A percentile compares a stretch with the other conserved stretches of the same genome.
These are phyloP conservation scores for Viola pubescens DNA, from an alignment of 441 rosid species.

Conservation along the genomic window DNA sequence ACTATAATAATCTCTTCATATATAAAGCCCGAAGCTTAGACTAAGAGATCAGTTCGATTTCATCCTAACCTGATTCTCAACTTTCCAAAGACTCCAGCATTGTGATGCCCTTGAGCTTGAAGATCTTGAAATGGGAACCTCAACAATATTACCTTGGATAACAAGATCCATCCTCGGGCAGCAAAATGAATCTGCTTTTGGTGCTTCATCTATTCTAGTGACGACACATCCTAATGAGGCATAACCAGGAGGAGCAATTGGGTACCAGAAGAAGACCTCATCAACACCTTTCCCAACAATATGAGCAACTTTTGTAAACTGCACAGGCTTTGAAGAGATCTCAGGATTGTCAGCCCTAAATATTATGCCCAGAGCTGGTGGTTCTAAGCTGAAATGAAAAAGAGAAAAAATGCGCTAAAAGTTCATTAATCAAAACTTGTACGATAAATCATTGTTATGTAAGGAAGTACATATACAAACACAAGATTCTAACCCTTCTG, in stretches of 20 bases:
- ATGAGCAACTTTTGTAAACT: conserved; percentile 82
- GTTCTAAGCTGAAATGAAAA: conserved; percentile 63
- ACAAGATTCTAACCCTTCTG: conserved; percentile 70
- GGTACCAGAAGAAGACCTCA: conserved; percentile 95
- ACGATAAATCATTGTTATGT: not conserved
- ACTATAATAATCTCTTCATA: no score
- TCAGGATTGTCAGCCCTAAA: conserved; percentile 76
- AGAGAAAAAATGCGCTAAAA: conserved; percentile 16
- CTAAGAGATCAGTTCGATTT: conserved; percentile 12
- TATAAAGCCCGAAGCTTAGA: not conserved
- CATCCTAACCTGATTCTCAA: conserved; percentile 84
- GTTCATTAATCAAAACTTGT: conserved; percentile 13
- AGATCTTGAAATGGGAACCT: conserved; percentile 73
- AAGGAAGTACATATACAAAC: conserved; percentile 6
- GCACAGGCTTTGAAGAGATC: conserved; percentile 86
- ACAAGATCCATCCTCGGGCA: conserved; percentile 97
- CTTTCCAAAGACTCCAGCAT: conserved; percentile 98
- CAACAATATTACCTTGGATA: conserved; percentile 72
- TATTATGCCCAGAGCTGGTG: conserved; percentile 79
- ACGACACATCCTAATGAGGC: conserved; percentile 89
- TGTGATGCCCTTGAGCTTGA: conserved; percentile 70
- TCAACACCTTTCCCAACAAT: conserved; percentile 80
- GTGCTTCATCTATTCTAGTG: conserved; percentile 73
- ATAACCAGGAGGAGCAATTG: conserved; percentile 97
- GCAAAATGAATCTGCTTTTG: conserved; percentile 54